phyloP scores from a whole-genome alignment of 164 flowering plant species.

The Chloranthus sessilifolius region DNA sequence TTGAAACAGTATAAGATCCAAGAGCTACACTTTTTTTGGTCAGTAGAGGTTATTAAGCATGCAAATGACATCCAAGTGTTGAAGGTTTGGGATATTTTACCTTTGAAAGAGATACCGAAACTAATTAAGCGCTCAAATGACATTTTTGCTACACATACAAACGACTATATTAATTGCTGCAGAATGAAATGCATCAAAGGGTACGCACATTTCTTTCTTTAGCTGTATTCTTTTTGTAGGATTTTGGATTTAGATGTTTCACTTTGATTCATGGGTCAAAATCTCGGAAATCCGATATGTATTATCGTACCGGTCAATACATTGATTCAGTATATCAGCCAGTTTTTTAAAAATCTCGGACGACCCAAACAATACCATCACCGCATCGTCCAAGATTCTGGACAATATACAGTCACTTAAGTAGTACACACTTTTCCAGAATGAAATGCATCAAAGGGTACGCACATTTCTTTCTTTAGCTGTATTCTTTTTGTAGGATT shows the following conservation, averaged over 20 bases:
- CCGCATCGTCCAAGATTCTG: too few relatives aligned
- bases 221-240: background rate
- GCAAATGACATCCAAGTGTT: conserved; percentile 23
- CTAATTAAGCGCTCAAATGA: conserved; percentile 20
- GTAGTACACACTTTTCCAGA: too few relatives aligned
- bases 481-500: too few relatives aligned
- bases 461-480: too few relatives aligned
- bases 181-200: conserved; percentile 39
- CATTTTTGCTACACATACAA: background rate
- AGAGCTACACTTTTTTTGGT: conserved; percentile 26
- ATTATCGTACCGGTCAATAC: too few relatives aligned
- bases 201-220: conserved; percentile 27
- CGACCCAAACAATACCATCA: too few relatives aligned
- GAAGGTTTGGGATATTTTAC: conserved; percentile 67
- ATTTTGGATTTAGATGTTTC: background rate
- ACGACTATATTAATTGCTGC: conserved; percentile 43
- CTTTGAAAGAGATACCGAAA: conserved; percentile 44
- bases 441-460: too few relatives aligned
- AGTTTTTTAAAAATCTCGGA: too few relatives aligned
- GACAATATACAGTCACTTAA: too few relatives aligned
- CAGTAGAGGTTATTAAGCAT: conserved; percentile 21
- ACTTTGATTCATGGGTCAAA: background rate
- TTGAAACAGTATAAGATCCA: conserved; percentile 25
- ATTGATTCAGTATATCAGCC: too few relatives aligned
- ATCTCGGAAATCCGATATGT: too few relatives aligned